Evolutionary conservation across 2,329 filamentous ascomycete species (phyloP).

Genomic region (Aureobasidium sp.): DNA sequence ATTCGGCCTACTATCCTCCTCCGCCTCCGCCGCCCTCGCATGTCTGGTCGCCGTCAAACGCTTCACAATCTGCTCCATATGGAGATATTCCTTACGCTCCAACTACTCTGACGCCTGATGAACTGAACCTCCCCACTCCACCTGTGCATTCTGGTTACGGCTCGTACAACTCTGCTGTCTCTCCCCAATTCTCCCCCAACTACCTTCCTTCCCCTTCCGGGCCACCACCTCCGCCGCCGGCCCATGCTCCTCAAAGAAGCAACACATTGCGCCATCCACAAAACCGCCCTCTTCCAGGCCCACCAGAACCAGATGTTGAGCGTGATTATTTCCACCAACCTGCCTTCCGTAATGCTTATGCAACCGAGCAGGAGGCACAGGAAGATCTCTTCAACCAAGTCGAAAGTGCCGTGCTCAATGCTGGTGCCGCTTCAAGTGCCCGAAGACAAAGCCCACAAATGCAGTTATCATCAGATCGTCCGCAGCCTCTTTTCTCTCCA

Average conservation of each 20-base stretch:
- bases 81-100: not conserved
- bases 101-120: not conserved
- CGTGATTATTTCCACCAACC: constrained; percentile 31
- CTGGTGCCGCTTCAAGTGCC: constrained; percentile 16
- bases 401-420: constrained; percentile 42
- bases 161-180: constrained; percentile 15
- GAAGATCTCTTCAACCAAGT: constrained; percentile 51
- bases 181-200: constrained; percentile 20
- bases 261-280: constrained; percentile 42
- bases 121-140: constrained; percentile 7
- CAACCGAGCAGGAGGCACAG: constrained; percentile 32
- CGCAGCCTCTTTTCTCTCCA: constrained; percentile 22
- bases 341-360: constrained; percentile 15
- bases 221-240: constrained; percentile 42
- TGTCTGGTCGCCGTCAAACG: not conserved
- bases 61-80: not conserved
- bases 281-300: constrained; percentile 49
- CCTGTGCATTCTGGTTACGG: not conserved
- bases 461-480: constrained; percentile 18
- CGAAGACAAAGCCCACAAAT: constrained; percentile 26
- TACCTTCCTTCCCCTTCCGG: constrained; percentile 28
- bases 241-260: constrained; percentile 37
- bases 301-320: constrained; percentile 34
- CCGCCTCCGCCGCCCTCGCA: constrained; percentile 1
- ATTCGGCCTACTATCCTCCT: not conserved